Evolutionary conservation across 2,329 filamentous ascomycete genomes (phyloP).

Genomic region (Leptographium radiaticola): DNA sequence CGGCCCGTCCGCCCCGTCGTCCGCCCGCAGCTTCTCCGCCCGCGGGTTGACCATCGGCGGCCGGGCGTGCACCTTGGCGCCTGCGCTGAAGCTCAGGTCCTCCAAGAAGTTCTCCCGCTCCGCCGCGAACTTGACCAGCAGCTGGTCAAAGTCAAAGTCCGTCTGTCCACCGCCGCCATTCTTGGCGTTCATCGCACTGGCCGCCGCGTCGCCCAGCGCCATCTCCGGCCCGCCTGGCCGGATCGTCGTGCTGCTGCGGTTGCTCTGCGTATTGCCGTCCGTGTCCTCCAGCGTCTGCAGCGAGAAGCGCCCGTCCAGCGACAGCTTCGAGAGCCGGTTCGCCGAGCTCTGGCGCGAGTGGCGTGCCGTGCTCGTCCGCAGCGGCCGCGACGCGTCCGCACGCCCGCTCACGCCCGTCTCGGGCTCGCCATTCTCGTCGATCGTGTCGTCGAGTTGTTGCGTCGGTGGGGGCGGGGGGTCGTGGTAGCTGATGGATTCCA

Average conservation of each 20-base stretch:
- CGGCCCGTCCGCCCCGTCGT: slow-evolving; percentile 39
- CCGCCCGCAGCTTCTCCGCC: slow-evolving; percentile 67
- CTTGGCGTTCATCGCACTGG: slow-evolving; percentile 2
- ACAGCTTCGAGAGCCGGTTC: slow-evolving; percentile 41
- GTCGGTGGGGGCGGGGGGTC: slow-evolving; percentile 31
- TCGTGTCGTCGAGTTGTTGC: slow-evolving; percentile 41
- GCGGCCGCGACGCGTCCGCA: slow-evolving; percentile 13
- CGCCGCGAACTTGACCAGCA: slow-evolving; percentile 86
- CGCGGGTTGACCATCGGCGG: slow-evolving; percentile 65
- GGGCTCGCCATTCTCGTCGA: slow-evolving; percentile 49
- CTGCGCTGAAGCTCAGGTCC: slow-evolving; percentile 79
- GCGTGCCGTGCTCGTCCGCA: slow-evolving; percentile 26
- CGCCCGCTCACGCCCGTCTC: slow-evolving; percentile 27
- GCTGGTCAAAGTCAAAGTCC: slow-evolving; percentile 88
- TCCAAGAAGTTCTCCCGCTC: slow-evolving; percentile 89
- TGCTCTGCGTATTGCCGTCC: slow-evolving; percentile 46
- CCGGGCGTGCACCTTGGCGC: slow-evolving; percentile 57
- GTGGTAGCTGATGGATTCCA: slow-evolving; percentile 54
- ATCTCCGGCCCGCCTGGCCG: neutral
- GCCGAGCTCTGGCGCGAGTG: slow-evolving; percentile 50
- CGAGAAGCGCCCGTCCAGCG: slow-evolving; percentile 32
- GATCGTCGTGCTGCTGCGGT: slow-evolving; percentile 54
- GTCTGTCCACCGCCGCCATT: slow-evolving; percentile 20
- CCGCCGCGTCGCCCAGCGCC: neutral
- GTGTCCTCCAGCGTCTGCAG: slow-evolving; percentile 40